Percentiles rank a stretch among this genome's conserved stretches.
Conservation (phyloP, 768 basidiomycete species). For the Mycena vulgaris region DNA sequence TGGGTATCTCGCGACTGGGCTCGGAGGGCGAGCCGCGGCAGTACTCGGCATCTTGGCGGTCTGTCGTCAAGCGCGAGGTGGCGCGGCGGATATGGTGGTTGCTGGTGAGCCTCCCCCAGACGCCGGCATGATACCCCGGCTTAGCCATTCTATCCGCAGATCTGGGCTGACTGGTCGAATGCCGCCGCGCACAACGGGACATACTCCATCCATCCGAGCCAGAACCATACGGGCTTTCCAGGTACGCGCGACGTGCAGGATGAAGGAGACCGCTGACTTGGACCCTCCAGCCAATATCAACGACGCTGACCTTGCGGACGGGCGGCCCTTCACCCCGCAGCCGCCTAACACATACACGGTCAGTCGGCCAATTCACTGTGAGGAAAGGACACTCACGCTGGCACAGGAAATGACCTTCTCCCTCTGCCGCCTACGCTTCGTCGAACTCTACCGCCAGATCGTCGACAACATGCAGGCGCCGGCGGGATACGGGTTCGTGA, state of each 20-base stretch:
- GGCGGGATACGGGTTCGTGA: constrained; percentile 43
- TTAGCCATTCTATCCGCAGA: constrained; percentile 24
- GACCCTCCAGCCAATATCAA: constrained; percentile 38
- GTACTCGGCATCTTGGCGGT: constrained; percentile 43
- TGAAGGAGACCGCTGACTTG: no score
- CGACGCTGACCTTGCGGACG: constrained; percentile 44
- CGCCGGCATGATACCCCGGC: not conserved
- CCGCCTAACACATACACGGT: constrained; percentile 42
- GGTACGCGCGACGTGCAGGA: not conserved
- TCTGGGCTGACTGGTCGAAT: constrained; percentile 48
- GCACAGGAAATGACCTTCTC: constrained; percentile 46
- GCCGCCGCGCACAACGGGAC: constrained; percentile 46
- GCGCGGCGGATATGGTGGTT: constrained; percentile 47
- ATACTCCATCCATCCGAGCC: constrained; percentile 46
- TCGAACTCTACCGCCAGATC: constrained; percentile 43
- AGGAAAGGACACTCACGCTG: not conserved
- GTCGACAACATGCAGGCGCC: constrained; percentile 44
- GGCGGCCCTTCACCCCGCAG: constrained; percentile 30
- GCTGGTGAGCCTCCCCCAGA: constrained; percentile 31
- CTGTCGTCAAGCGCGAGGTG: constrained; percentile 45
- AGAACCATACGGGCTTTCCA: constrained; percentile 47
- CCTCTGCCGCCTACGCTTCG: constrained; percentile 40
- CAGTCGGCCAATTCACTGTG: not conserved
- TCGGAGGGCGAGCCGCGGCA: constrained; percentile 40
- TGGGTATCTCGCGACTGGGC: constrained; percentile 47